Base-by-base conservation (phyloP, 1,284 basidiomycete species). In the Exobasidium rhododendri region DNA sequence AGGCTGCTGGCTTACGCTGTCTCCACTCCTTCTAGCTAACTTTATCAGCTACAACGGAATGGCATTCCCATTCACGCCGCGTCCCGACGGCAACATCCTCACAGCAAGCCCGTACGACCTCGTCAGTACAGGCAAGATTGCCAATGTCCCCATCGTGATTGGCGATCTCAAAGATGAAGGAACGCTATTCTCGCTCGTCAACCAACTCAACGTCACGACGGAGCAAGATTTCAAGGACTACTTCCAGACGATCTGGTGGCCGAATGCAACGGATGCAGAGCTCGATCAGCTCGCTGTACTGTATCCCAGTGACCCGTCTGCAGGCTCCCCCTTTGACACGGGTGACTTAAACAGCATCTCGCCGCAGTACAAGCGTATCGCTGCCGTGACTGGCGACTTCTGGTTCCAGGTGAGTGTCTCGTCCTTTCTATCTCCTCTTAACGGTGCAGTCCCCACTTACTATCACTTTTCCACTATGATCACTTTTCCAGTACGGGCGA, bases 161-260 rank as follows among this genome's bases (percentile, higher is more conserved):
- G 52, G 52, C 35, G 52, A 55, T 32, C 31, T 31, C 14, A 55
- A 55, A 31, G 52, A 55, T 55, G 52, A 55, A 26, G 52, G 52
- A 22, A 55, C 52, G 14, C 13, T 55, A 17, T 52, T 52, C 50
- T 52, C 50, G 17, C 29, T 26, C 17, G 52, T 55, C 3, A 31
- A 29, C 28, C 26, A 29, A 44, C 14, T 31, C 5, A 55, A 55
- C 29, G 52, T 55, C 3, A 29, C 52, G 28, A 55, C 52, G 35
- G 29, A 20, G 22, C 29, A 55, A 5, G 52, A 29, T 26, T 55
- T 35, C 17, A 55, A 30, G 5, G 35, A 44, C 14, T 44, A 26
- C 5, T 31, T 32, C 22, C 31, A 26, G 35, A 10, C 17, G 35
- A 40, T 40, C 3, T 31, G 29, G 52, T 20, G 32, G 4, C 20